Conservation (phyloP, 768 basidiomycete species). For the Coprinopsis marcescibilis region DNA sequence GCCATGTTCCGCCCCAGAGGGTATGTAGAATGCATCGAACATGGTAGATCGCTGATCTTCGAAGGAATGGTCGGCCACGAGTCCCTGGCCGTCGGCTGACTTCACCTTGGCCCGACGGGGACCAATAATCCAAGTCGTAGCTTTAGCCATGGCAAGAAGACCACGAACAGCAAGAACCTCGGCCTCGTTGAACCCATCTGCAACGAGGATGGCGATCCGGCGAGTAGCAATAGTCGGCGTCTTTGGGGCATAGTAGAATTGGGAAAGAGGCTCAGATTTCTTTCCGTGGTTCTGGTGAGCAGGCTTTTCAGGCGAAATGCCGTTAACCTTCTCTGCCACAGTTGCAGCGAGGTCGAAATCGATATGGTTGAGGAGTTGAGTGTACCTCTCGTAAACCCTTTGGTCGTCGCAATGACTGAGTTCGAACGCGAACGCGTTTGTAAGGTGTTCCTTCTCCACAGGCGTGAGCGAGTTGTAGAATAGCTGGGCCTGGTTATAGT, state of each 20-base stretch:
- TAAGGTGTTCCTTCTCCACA: slow-evolving; percentile 68
- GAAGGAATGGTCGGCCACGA: slow-evolving; percentile 63
- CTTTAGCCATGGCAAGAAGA: slow-evolving; percentile 44
- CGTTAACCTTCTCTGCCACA: slow-evolving; percentile 63
- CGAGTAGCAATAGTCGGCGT: slow-evolving; percentile 56
- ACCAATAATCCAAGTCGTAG: slow-evolving; percentile 62
- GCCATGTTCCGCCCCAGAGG: slow-evolving; percentile 61
- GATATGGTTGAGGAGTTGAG: slow-evolving; percentile 64
- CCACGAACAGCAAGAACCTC: slow-evolving; percentile 57
- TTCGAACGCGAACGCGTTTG: slow-evolving; percentile 73
- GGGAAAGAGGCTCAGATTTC: slow-evolving; percentile 51
- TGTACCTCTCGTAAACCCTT: slow-evolving; percentile 61
- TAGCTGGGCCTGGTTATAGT: slow-evolving; percentile 66
- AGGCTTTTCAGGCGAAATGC: slow-evolving; percentile 47
- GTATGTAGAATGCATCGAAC: slow-evolving; percentile 79
- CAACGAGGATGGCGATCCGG: slow-evolving; percentile 70
- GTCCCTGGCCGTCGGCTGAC: slow-evolving; percentile 26
- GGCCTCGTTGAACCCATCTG: slow-evolving; percentile 64
- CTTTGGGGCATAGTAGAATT: slow-evolving; percentile 48
- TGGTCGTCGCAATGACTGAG: slow-evolving; percentile 79
- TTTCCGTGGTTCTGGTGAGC: slow-evolving; percentile 52
- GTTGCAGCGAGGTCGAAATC: slow-evolving; percentile 65
- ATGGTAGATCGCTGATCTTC: slow-evolving; percentile 77
- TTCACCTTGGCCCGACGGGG: slow-evolving; percentile 54
- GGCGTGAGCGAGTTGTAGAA: slow-evolving; percentile 78